Evolutionary conservation across 2,329 filamentous ascomycete genomes (phyloP).

Genomic region (Penicillium sp.): DNA sequence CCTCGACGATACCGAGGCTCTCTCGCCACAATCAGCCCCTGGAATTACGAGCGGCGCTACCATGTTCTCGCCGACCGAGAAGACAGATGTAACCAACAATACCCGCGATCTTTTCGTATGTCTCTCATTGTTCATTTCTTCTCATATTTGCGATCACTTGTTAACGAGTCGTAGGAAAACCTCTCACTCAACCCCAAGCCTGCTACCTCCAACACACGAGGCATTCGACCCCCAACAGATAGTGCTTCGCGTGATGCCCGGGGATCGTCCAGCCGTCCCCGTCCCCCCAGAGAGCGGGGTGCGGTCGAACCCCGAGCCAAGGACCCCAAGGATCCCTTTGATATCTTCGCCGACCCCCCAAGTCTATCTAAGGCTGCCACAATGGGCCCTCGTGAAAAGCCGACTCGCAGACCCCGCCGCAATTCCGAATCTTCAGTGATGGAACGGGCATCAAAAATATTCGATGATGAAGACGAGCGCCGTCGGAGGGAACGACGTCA

Average conservation of each 20-base stretch:
- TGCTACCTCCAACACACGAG: constrained; percentile 37
- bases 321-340: constrained; percentile 44
- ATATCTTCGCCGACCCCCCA: constrained; percentile 55
- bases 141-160: neutral
- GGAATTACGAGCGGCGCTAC: constrained; percentile 26
- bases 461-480: constrained; percentile 55
- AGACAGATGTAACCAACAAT: constrained; percentile 50
- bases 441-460: constrained; percentile 53
- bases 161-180: constrained; percentile 38
- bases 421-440: constrained; percentile 68
- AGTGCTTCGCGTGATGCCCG: constrained; percentile 28
- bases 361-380: constrained; percentile 30
- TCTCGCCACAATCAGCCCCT: constrained; percentile 42
- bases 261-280: constrained; percentile 32
- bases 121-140: constrained; percentile 24
- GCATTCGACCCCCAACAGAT: constrained; percentile 41
- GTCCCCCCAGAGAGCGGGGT: constrained; percentile 30
- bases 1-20: constrained; percentile 53
- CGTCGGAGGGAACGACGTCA: constrained; percentile 54
- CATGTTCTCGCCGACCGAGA: constrained; percentile 36
- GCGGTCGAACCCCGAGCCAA: constrained; percentile 27
- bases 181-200: constrained; percentile 38
- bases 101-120: constrained; percentile 66
- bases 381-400: constrained; percentile 31
- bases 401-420: constrained; percentile 53